Evolutionary conservation across 2,329 filamentous ascomycete genomes (phyloP), one percentile per base, ranked within the genome.

Genomic region (Paecilomyces sp.): DNA sequence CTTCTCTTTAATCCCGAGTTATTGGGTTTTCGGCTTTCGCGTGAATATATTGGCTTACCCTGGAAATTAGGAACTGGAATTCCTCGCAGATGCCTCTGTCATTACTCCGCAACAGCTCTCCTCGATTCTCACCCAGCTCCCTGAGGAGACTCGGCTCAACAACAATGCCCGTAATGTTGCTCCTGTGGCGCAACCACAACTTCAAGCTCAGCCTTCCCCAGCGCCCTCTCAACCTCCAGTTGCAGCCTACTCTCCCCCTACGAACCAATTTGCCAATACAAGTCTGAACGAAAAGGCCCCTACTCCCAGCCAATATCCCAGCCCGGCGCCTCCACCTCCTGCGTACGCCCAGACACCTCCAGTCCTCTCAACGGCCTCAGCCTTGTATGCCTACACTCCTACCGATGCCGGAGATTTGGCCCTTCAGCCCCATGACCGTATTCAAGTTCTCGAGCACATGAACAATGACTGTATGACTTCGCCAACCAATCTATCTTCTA

Each of bases 371-470:
- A 82, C 89, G 66, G 92, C 91, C 28, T 86, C 86, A 25, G 92
- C 92, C 6, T 81, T 96, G 55, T 97, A 96, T 80, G 83, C 84
- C 63, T 97, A 97, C 80, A 83, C 82, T 34, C 90, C 88, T 8
- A 82, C 88, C 50, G 92, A 96, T 72, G 83, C 87, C 3, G 91
- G 91, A 61, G 93, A 97, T 73, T 81, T 96, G 63, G 85, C 85
- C 2, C 85, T 97, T 61, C 85, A 91, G 71, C 87, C 88, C 62
- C 88, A 92, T 71, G 93, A 97, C 77, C 81, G 83, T 64, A 82
- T 97, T 66, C 83, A 85, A 61, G 89, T 97, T 24, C 85, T 86
- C 65, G 91, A 96, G 77, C 92, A 96, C 80, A 94, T 96, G 88
- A 97, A 97, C 77, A 86, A 88, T 63, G 92, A 97, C 76, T 97